Conservation (phyloP, 108 stramenopile genomes). For the Cylindrotheca closterium region DNA sequence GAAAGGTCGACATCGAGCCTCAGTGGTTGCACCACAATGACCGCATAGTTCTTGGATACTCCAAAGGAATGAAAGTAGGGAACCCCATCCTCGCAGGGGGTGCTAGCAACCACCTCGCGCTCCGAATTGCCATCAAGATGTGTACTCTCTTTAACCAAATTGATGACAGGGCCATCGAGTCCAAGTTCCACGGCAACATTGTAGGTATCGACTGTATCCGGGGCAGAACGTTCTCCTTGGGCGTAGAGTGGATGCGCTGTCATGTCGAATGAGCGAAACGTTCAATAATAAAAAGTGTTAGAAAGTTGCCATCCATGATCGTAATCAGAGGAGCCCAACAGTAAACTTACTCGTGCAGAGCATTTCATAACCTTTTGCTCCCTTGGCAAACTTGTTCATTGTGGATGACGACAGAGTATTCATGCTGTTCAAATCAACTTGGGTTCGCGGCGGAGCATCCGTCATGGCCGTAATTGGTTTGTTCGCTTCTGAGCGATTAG, state of each 20-base stretch:
- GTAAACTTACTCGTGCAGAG: conserved; percentile 4
- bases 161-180: conserved; percentile 12
- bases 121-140: not conserved
- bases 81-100: conserved; percentile 15
- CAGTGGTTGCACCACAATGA: conserved; percentile 38
- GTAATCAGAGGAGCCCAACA: too few relatives aligned
- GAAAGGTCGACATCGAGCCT: conserved; percentile 7
- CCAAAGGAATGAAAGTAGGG: conserved; percentile 43
- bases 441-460: conserved; percentile 39
- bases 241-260: conserved; percentile 36
- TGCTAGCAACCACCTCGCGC: conserved; percentile 19
- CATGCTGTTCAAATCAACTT: conserved; percentile 22
- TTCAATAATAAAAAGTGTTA: too few relatives aligned
- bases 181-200: conserved; percentile 35
- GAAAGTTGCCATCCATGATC: too few relatives aligned
- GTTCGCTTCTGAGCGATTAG: not conserved
- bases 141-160: conserved; percentile 27
- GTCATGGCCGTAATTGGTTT: conserved; percentile 17
- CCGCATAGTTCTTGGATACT: conserved; percentile 21
- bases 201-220: conserved; percentile 24
- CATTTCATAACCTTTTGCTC: conserved; percentile 31
- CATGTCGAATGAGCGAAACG: too few relatives aligned
- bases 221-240: not conserved
- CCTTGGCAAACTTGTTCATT: conserved; percentile 12
- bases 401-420: conserved; percentile 26